phyloP scores from a whole-genome alignment of 441 rosid species.

The Gossypium davidsonii region DNA sequence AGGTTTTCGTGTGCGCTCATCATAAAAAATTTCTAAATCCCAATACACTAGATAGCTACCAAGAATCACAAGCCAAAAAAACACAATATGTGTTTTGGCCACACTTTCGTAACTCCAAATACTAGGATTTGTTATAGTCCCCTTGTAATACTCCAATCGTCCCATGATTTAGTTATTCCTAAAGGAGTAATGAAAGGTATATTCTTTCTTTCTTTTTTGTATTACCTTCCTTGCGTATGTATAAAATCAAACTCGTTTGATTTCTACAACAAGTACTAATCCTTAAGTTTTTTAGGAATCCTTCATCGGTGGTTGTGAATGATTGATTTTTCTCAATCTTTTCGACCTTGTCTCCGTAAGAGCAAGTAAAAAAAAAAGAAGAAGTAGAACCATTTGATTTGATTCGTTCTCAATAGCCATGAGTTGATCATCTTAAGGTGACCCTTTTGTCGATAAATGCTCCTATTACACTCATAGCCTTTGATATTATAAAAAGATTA shows the following conservation, averaged over 20 bases:
- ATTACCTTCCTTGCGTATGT: no score
- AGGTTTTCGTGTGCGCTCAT: no score
- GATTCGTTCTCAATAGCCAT: not conserved
- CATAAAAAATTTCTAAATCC: no score
- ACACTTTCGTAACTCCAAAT: no score
- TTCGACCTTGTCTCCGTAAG: not conserved
- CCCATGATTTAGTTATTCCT: no score
- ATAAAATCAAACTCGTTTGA: not conserved
- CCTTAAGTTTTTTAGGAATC: not conserved
- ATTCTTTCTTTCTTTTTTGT: no score
- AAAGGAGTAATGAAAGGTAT: no score
- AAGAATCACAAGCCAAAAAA: not conserved
- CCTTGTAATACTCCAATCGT: no score
- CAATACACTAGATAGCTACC: not conserved
- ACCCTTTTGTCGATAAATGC: not conserved
- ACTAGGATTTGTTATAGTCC: no score
- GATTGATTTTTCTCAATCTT: not conserved
- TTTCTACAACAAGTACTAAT: not conserved
- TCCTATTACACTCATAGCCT: not conserved
- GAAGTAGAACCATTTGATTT: no score
- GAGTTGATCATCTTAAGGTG: not conserved
- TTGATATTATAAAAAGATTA: not conserved
- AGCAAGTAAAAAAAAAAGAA: not conserved
- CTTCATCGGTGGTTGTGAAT: no score
- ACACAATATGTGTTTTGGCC: no score